phyloP scores from a whole-genome alignment of 225 moss, liverwort and hornwort species.

The Climacium dendroides region DNA sequence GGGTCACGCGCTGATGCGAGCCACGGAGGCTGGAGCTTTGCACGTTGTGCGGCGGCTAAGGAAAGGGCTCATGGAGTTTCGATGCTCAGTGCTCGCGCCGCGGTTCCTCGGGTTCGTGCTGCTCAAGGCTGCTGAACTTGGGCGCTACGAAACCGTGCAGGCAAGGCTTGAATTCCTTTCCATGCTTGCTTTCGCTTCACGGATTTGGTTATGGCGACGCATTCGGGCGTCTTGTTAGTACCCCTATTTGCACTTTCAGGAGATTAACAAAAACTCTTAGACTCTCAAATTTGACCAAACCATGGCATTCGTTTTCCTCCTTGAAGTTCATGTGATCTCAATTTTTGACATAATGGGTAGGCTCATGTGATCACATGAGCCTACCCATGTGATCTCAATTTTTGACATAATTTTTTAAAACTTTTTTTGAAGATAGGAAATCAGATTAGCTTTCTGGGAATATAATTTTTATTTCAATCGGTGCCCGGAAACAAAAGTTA shows the following conservation, averaged over 20 bases:
- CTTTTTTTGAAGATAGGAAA: too few relatives aligned
- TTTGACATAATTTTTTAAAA: too few relatives aligned
- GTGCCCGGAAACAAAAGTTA: too few relatives aligned
- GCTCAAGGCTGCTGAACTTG: constrained; percentile 8
- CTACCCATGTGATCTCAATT: too few relatives aligned
- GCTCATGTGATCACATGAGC: too few relatives aligned
- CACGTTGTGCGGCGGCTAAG: background rate
- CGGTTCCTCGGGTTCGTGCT: constrained; percentile 16
- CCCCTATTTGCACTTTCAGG: background rate
- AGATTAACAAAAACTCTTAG: background rate
- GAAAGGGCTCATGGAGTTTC: background rate
- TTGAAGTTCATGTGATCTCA: too few relatives aligned
- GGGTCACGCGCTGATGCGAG: constrained; percentile 18
- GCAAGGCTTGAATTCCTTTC: background rate
- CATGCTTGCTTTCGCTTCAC: too few relatives aligned
- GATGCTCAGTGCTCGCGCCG: background rate
- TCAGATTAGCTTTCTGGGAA: too few relatives aligned
- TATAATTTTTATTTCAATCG: too few relatives aligned
- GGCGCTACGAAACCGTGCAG: background rate
- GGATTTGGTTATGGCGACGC: background rate
- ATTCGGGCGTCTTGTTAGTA: background rate
- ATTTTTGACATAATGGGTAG: too few relatives aligned
- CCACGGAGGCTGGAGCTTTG: background rate
- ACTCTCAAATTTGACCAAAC: background rate
- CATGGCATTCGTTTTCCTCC: background rate